These are phyloP conservation scores for Phalaenopsis hybrid DNA, from an alignment of 116 monocot species.

Conservation along the genomic window DNA sequence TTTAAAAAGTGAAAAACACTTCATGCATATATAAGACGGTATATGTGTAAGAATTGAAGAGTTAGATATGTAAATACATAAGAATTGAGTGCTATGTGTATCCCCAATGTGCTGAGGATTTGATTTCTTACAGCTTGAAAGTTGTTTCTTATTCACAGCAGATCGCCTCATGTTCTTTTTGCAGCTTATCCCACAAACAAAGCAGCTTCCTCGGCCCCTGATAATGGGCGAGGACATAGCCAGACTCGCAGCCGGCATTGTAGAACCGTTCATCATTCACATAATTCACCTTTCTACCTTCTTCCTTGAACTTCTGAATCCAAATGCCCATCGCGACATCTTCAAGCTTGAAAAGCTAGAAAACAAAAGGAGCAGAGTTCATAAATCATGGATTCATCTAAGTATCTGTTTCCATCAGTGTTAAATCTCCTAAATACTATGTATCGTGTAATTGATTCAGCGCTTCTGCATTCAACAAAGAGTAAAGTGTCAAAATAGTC, in stretches of 20 bases:
- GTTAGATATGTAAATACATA: no score
- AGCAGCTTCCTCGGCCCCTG: slow-evolving; percentile 69
- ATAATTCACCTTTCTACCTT: slow-evolving; percentile 54
- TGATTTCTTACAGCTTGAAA: neutral
- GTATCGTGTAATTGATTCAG: no score
- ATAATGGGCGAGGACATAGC: slow-evolving; percentile 84
- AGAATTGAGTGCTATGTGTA: no score
- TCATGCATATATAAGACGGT: no score
- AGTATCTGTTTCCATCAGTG: no score
- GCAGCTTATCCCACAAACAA: slow-evolving; percentile 81
- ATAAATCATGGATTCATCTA: no score
- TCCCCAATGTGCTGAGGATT: neutral
- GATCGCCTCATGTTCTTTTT: slow-evolving; percentile 41
- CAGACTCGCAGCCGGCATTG: slow-evolving; percentile 53
- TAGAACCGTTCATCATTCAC: slow-evolving; percentile 61
- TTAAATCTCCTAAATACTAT: no score
- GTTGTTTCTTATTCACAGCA: slow-evolving; percentile 56
- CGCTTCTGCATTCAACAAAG: no score
- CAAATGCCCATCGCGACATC: slow-evolving; percentile 98
- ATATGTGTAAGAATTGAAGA: no score
- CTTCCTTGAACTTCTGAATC: slow-evolving; percentile 65
- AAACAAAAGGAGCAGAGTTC: no score
- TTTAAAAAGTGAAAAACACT: no score
- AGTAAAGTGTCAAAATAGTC: no score
- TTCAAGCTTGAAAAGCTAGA: slow-evolving; percentile 82